Evolutionary conservation across 1,284 basidiomycete species (phyloP).

Genomic region (Inonotus hispidus): DNA sequence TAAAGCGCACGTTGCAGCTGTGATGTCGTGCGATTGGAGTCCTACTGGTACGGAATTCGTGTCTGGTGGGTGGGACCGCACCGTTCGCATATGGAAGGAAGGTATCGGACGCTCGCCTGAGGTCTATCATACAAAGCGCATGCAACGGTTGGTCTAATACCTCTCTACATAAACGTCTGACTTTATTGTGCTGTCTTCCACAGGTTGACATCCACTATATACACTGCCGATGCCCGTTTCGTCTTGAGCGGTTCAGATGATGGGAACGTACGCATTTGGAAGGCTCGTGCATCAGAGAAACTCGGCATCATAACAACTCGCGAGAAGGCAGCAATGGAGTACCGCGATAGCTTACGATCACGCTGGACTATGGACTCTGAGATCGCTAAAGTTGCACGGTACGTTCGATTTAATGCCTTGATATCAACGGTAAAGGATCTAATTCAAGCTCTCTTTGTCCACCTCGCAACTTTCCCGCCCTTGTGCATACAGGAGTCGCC

Average conservation of each 20-base stretch:
- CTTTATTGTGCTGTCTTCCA: neutral
- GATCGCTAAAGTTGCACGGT: slow-evolving; percentile 81
- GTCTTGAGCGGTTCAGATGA: slow-evolving; percentile 95
- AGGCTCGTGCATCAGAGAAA: slow-evolving; percentile 89
- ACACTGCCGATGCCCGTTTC: slow-evolving; percentile 89
- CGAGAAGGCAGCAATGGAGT: slow-evolving; percentile 90
- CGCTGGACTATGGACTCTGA: slow-evolving; percentile 85
- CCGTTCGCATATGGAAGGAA: slow-evolving; percentile 90
- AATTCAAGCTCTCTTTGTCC: neutral
- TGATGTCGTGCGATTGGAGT: slow-evolving; percentile 90
- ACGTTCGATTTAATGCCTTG: slow-evolving; percentile 25
- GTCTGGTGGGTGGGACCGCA: slow-evolving; percentile 94
- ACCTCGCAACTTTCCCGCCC: neutral
- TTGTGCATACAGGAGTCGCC: slow-evolving; percentile 55
- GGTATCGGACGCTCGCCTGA: slow-evolving; percentile 82
- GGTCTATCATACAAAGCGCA: slow-evolving; percentile 97
- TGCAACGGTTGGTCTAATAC: slow-evolving; percentile 72
- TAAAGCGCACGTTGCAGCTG: slow-evolving; percentile 95
- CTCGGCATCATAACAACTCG: slow-evolving; percentile 89
- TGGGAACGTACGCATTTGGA: slow-evolving; percentile 97
- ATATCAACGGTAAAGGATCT: too few species aligned
- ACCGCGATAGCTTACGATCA: slow-evolving; percentile 83
- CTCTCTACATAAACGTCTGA: neutral
- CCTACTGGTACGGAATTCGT: slow-evolving; percentile 97
- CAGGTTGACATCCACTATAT: slow-evolving; percentile 71